phyloP scores from a whole-genome alignment of 805 yeast species.

The Candida nonsorbophila region DNA sequence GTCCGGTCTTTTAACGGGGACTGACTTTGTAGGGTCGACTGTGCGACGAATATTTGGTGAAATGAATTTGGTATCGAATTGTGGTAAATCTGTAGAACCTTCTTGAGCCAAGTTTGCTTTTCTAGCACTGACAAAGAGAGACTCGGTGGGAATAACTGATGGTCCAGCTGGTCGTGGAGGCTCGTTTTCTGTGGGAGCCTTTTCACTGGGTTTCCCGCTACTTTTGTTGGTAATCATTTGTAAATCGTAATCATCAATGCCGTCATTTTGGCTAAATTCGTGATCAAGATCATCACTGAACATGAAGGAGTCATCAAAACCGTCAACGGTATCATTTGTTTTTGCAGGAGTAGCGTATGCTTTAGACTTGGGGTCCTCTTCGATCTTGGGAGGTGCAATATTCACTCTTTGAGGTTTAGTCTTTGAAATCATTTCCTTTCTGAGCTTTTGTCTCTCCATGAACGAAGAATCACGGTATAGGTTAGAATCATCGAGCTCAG shows the following conservation, averaged over 20 bases:
- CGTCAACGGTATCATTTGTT: too few species aligned
- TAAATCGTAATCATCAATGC: constrained; percentile 19
- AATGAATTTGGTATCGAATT: constrained; percentile 46
- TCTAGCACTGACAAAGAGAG: constrained; percentile 59
- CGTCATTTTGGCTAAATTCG: constrained; percentile 7
- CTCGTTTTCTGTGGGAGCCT: not conserved
- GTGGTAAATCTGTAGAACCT: constrained; percentile 47
- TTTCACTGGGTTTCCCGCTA: constrained; percentile 3
- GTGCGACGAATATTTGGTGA: constrained; percentile 49
- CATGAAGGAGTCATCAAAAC: constrained; percentile 34
- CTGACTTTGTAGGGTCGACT: constrained; percentile 63
- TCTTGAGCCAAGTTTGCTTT: constrained; percentile 52
- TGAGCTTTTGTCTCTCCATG: constrained; percentile 6
- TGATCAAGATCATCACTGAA: constrained; percentile 33
- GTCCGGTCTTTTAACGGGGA: constrained; percentile 48
- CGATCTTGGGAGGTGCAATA: too few species aligned
- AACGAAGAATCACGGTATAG: constrained; percentile 23
- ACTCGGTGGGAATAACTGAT: constrained; percentile 3
- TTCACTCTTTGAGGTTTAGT: not conserved
- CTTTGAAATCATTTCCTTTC: not conserved
- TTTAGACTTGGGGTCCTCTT: too few species aligned
- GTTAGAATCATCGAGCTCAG: constrained; percentile 27
- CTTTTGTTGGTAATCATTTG: constrained; percentile 13
- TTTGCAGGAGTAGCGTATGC: too few species aligned
- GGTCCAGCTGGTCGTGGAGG: constrained; percentile 1